Evolutionary conservation across 2,329 filamentous ascomycete genomes (phyloP), one percentile per base, ranked within the genome.

Genomic region (Camillea tinctor): DNA sequence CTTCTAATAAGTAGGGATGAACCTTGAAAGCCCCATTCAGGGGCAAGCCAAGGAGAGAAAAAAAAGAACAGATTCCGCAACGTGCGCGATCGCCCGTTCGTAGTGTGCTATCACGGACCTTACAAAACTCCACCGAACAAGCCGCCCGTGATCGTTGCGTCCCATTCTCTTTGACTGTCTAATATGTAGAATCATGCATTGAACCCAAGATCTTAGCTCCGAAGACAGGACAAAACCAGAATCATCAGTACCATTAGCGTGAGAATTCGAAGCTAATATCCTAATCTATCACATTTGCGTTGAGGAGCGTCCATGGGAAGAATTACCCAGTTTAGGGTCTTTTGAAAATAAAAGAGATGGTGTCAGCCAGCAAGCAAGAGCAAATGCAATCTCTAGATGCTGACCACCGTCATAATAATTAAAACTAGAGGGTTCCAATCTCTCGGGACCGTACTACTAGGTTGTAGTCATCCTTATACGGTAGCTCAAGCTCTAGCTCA

Each of bases 91-190:
- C 36, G 36, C 36, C 36, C 36, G 36, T 44, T 44, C 44, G 60
- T 55, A 52, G 57, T 52, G 60, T 58, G 54, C n/a, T 60, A 53
- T 56, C 59, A 62, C 59, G 52, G 58, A 56, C 54, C 57, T 44
- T 44, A 59, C 58, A 40, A 50, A 58, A 57, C 56, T 62, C 61
- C 64, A 62, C 58, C 49, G 5, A 30, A 54, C 36, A 40, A 56
- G 54, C 60, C 58, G 62, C 59, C 61, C 60, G 30, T 30, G 60
- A 52, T 60, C 57, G 55, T 56, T 50, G 60, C 64, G 64, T 61
- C 57, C 64, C 64, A 62, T 66, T 55, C 62, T 58, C 61, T 54
- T 21, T 57, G 30, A 20, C 50, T 57, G 20, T 50, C 49, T 63
- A 58, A 57, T 61, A 15, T 6, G 2, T 44, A 44, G n/a, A n/a